Base-by-base conservation (phyloP, 805 yeast species). In the Yarrowia sp. region DNA sequence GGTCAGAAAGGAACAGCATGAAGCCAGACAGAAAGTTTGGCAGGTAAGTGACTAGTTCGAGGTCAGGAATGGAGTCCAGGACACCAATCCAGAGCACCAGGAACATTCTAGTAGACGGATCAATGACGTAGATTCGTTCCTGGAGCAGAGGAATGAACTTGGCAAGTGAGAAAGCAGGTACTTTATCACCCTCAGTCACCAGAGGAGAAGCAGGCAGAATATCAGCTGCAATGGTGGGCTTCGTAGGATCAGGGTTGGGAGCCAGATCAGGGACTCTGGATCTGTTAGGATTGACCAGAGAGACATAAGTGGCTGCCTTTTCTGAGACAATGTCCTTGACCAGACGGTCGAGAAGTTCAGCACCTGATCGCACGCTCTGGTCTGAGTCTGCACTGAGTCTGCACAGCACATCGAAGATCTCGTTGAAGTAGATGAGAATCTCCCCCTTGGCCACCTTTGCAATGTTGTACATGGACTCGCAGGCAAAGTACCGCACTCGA, bases 391-490 rank as follows among this genome's bases (percentile, higher is more conserved):
- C 92, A 24, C 94, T 92, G 68, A 93, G 84, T 69, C 89, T 88
- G 76, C 97, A 93, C 66, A 95, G 81, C 19, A 93, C 95, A 76
- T 95, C 98, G 76, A 95, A 95, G 1, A 92, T 89, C 78, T 95
- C 98, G 78, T 94, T 95, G 82, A 95, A 95, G 76, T 91, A 93
- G 13, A 90, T 81, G 70, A 95, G 80, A 24, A 95, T 91, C 77
- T 95, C 98, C 36, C 98, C 98, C 72, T 96, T 87, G 3, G 98
- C 97, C 20, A 95, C 96, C 75, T 95, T 95, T 56, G 98, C 97
- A 55, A 95, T 93, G 78, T 95, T 95, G 78, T 95, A 95, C 70
- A 95, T 82, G 58, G 96, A 89, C 75, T 95, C 99, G 79, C 98
- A 95, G 0, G 99, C 98, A 76, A 92, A 95, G 74, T 95, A 95